Evolutionary conservation across 768 basidiomycete species (phyloP).

Genomic region (Lactifluus hygrophoroides): DNA sequence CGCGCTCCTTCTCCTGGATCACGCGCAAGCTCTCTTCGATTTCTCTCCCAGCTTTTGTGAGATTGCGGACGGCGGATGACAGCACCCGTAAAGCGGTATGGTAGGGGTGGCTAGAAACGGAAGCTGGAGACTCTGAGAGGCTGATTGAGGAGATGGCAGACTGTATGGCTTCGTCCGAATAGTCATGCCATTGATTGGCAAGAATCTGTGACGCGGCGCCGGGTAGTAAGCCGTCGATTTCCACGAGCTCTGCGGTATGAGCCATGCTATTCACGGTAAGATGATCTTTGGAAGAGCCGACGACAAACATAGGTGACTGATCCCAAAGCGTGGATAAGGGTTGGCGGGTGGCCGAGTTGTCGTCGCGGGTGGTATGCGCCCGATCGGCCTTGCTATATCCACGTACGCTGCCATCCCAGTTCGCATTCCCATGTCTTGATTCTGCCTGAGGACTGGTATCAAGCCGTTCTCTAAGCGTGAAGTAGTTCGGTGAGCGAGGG

Average conservation of each 20-base stretch:
- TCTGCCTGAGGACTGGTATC: slow-evolving; percentile 35
- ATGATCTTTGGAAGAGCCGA: slow-evolving; percentile 18
- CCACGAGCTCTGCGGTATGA: slow-evolving; percentile 1
- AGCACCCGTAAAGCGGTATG: slow-evolving; percentile 60
- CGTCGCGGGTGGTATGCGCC: slow-evolving; percentile 23
- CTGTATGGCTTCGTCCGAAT: slow-evolving; percentile 68
- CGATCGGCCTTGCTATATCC: slow-evolving; percentile 41
- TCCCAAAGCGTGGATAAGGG: slow-evolving; percentile 38
- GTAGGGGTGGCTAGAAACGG: slow-evolving; percentile 46
- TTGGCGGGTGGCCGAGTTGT: slow-evolving; percentile 27
- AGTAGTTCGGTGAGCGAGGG: slow-evolving; percentile 43
- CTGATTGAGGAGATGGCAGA: slow-evolving; percentile 46
- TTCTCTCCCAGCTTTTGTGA: slow-evolving; percentile 50
- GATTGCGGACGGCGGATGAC: slow-evolving; percentile 54
- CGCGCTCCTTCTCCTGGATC: slow-evolving; percentile 52
- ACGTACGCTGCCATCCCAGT: slow-evolving; percentile 50
- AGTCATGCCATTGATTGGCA: slow-evolving; percentile 66
- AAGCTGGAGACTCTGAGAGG: slow-evolving; percentile 38
- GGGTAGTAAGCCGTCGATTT: slow-evolving; percentile 4
- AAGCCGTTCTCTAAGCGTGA: slow-evolving; percentile 52
- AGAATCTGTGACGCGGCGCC: slow-evolving; percentile 42
- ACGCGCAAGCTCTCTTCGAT: slow-evolving; percentile 50
- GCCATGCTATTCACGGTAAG: neutral
- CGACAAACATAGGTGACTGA: slow-evolving; percentile 14
- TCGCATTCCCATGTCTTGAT: slow-evolving; percentile 25